These are phyloP conservation scores for Backusella tuberculispora DNA, from an alignment of 192 early-diverging fungal genomes.

Conservation along the genomic window DNA sequence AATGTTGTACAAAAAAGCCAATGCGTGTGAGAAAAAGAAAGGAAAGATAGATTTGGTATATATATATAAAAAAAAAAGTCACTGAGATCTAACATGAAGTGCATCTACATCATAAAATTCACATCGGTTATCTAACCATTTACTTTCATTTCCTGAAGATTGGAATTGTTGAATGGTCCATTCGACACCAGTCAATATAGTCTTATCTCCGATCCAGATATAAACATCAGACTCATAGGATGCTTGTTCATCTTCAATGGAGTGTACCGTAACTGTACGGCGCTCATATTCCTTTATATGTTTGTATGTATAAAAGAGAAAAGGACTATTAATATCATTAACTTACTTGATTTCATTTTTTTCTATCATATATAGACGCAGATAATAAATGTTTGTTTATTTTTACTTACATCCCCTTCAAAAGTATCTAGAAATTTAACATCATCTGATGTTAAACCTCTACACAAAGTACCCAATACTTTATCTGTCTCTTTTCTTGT, in stretches of 20 bases:
- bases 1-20: too few relatives aligned
- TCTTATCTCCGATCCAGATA: slow-evolving; percentile 1
- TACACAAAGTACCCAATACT: neutral
- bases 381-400: too few relatives aligned
- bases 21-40: neutral
- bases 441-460: slow-evolving; percentile 12
- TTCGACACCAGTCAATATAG: neutral
- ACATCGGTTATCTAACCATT: slow-evolving; percentile 8
- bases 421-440: slow-evolving; percentile 8
- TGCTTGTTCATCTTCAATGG: neutral
- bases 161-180: slow-evolving; percentile 6
- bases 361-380: neutral
- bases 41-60: neutral
- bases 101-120: slow-evolving; percentile 21
- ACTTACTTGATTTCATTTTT: too few relatives aligned
- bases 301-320: neutral
- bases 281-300: slow-evolving; percentile 4
- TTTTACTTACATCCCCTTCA: slow-evolving; percentile 18
- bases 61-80: too few relatives aligned
- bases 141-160: neutral
- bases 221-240: neutral
- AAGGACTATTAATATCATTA: too few relatives aligned
- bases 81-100: neutral
- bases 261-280: neutral
- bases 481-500: neutral